Percentiles rank a stretch among this genome's conserved stretches.
These are phyloP conservation scores for Trametes meyenii DNA, from an alignment of 768 basidiomycete genomes.

Conservation along the genomic window DNA sequence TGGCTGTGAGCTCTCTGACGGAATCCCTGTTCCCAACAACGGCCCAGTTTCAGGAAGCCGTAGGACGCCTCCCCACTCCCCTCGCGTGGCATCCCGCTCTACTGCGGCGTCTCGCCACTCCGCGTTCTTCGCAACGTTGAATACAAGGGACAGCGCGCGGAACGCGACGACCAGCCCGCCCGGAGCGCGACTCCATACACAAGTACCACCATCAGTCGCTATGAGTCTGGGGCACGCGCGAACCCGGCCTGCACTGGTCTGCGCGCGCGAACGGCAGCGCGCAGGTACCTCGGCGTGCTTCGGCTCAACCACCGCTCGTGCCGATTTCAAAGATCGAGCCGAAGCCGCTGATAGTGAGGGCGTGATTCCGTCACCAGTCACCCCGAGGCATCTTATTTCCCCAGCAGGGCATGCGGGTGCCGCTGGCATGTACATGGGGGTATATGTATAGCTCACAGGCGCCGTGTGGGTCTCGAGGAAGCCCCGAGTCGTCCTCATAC, in stretches of 20 bases:
- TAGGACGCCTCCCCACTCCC: not conserved
- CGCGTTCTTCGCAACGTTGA: no score
- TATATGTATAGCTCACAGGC: slow-evolving; percentile 4
- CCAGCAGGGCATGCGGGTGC: not conserved
- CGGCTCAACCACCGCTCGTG: not conserved
- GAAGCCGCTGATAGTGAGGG: slow-evolving; percentile 4
- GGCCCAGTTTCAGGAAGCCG: not conserved
- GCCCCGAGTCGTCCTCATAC: no score
- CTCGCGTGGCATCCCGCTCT: not conserved
- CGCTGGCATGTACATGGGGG: not conserved
- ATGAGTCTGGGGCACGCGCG: no score
- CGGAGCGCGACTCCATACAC: no score
- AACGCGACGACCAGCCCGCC: no score
- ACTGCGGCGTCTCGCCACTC: no score
- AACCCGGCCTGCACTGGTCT: no score
- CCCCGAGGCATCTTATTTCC: not conserved
- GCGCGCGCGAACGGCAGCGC: not conserved
- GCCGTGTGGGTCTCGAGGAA: not conserved
- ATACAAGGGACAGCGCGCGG: no score
- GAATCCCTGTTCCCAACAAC: slow-evolving; percentile 13
- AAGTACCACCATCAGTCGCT: no score
- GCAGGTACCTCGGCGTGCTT: not conserved
- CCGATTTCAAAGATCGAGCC: slow-evolving; percentile 10
- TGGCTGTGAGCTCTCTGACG: slow-evolving; percentile 3
- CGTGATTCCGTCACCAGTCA: not conserved